Evolutionary conservation across 140 eudicot genomes (phyloP), one percentile per base, ranked within the genome.

Genomic region (Bidens hawaiensis): DNA sequence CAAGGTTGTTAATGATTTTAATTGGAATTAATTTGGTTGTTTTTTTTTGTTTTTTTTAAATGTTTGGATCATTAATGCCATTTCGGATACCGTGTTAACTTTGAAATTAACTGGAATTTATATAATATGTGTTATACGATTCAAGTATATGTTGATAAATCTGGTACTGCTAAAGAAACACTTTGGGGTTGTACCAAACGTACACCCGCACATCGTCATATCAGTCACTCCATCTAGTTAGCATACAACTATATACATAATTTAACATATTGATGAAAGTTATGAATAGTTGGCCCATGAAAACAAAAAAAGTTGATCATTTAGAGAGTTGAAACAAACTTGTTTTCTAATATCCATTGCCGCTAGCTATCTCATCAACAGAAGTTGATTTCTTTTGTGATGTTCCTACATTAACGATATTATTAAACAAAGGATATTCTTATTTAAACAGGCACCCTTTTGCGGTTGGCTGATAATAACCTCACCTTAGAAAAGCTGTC

Each of bases 291-390:
- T n/a, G 24, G 9, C 53, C 36, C 53, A 14, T 11, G 10, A 34
- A 6, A 2, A 34, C 9, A 34, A 6, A 34, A 34, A 10, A 34
- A 14, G 42, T 34, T 34, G 42, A 34, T 34, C 42, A 34, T 34
- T 2, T 36, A 36, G 43, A 10, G 27, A 54, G 4, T 28, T 40
- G 74, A 64, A 51, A 78, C 88, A 75, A 47, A 89, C 97, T 62
- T 78, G 72, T 64, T 76, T 75, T 89, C n/a, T 85, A 53, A 82
- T 52, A 72, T 89, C n/a, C 69, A 83, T 57, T 6, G 89, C 68
- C 62, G 83, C 69, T 41, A 80, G 75, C 34, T 89, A 71, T n/a
- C n/a, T n/a, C n/a, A n/a, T 81, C 83, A 68, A 73, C 62, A 64
- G 80, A 63, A 46, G 77, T 68, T 24, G 68, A 0, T 63, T 70